A percentile compares a stretch with the other conserved stretches of the same genome.
phyloP scores from a whole-genome alignment of 2,329 filamentous ascomycete genomes.

The Ascochyta rabiei region DNA sequence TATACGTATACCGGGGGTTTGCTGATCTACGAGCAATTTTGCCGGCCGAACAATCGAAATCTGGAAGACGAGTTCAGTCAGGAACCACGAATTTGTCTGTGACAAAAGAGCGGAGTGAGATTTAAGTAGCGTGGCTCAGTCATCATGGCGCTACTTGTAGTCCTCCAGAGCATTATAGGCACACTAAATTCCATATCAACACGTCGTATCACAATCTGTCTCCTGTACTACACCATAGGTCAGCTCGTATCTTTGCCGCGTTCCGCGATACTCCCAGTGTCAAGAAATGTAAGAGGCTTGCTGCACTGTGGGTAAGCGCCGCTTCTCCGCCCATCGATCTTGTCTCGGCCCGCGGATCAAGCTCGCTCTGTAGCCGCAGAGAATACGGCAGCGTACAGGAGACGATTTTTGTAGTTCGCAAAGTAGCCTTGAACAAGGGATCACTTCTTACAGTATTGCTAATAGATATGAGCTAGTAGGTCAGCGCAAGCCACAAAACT shows the following conservation, averaged over 20 bases:
- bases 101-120: conserved; percentile 19
- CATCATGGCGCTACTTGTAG: conserved; percentile 14
- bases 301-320: not conserved
- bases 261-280: conserved; percentile 1
- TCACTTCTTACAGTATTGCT: not conserved
- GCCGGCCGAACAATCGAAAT: not conserved
- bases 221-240: not conserved
- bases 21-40: too few species aligned
- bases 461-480: too few species aligned
- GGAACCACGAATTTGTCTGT: not conserved
- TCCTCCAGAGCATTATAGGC: not conserved
- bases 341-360: not conserved
- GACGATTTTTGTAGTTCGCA: not conserved
- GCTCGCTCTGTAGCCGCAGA: not conserved
- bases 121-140: conserved; percentile 6
- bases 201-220: not conserved
- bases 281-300: not conserved
- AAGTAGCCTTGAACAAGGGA: not conserved
- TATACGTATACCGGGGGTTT: not conserved
- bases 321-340: not conserved
- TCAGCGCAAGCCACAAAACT: not conserved
- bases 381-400: not conserved
- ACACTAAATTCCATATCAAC: not conserved
- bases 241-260: not conserved
- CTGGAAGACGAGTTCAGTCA: not conserved